These are phyloP conservation scores for Ogataea hybrid DNA, from an alignment of 1,139 yeast species.

Conservation along the genomic window DNA sequence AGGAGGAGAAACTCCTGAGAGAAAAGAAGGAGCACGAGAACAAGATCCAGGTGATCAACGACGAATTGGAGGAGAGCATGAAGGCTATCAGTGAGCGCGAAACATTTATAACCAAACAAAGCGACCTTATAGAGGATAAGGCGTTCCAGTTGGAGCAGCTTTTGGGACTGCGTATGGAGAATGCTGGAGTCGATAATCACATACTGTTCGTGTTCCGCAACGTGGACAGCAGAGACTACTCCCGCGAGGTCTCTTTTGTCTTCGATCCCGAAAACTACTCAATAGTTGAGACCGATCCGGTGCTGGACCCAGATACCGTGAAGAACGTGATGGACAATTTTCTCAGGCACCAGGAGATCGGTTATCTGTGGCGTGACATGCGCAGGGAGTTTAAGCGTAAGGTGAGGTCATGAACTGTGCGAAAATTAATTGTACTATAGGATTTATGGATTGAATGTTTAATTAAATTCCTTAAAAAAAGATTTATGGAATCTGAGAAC, in stretches of 20 bases:
- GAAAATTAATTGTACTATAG: not conserved
- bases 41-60: slow-evolving; percentile 23
- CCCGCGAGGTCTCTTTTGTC: slow-evolving; percentile 43
- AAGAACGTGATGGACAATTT: slow-evolving; percentile 30
- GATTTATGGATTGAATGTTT: not conserved
- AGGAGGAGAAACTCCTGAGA: slow-evolving; percentile 25
- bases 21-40: slow-evolving; percentile 22
- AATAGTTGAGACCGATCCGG: slow-evolving; percentile 40
- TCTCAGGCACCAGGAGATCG: slow-evolving; percentile 41
- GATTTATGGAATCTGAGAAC: slow-evolving; percentile 4
- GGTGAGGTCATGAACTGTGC: slow-evolving; percentile 7
- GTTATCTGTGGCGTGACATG: slow-evolving; percentile 41
- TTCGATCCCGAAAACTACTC: slow-evolving; percentile 37
- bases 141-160: slow-evolving; percentile 44
- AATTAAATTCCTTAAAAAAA: not conserved
- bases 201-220: slow-evolving; percentile 44
- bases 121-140: slow-evolving; percentile 33
- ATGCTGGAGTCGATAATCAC: slow-evolving; percentile 27
- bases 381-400: slow-evolving; percentile 28
- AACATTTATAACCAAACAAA: slow-evolving; percentile 25
- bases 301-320: slow-evolving; percentile 16
- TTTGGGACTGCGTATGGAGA: slow-evolving; percentile 46
- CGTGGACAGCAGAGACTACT: slow-evolving; percentile 46
- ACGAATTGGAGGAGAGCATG: slow-evolving; percentile 20
- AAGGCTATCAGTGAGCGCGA: slow-evolving; percentile 25